These are phyloP conservation scores for Senna siamea DNA, from an alignment of 306 rosid genomes.

Conservation along the genomic window DNA sequence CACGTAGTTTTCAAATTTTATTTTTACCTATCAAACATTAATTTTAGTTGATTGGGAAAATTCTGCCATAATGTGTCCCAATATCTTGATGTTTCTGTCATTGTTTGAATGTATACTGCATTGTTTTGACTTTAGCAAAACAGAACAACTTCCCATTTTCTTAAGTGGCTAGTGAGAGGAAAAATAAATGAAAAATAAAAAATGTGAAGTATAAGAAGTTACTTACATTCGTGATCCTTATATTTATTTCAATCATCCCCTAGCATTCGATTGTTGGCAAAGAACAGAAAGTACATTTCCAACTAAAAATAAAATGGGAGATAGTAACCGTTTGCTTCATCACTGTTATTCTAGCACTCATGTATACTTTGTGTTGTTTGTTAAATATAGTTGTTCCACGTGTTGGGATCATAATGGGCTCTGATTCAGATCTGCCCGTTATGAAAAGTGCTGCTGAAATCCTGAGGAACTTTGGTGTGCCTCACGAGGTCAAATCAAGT, in stretches of 20 bases:
- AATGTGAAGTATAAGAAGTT: not conserved
- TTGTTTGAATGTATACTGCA: constrained; percentile 9
- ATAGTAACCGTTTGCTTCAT: constrained; percentile 4
- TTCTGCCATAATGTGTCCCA: not conserved
- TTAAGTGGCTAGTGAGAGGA: not conserved
- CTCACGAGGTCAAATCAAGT: constrained; percentile 65
- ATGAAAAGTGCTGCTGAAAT: constrained; percentile 90
- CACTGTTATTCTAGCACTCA: constrained; percentile 10
- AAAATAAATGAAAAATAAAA: not conserved
- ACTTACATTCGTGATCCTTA: constrained; percentile 8
- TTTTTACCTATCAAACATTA: constrained; percentile 4
- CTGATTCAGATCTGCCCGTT: constrained; percentile 93
- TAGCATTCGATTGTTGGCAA: not conserved
- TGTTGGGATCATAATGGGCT: constrained; percentile 96
- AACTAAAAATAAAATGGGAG: constrained; percentile 9
- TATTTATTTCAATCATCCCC: constrained; percentile 4
- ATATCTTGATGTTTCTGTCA: not conserved
- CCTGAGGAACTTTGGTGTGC: constrained; percentile 68
- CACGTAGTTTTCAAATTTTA: not conserved
- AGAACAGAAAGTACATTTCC: not conserved
- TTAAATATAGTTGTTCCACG: constrained; percentile 56
- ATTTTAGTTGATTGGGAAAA: not conserved
- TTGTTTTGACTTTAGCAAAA: not conserved
- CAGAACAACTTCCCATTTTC: not conserved
- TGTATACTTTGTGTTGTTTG: constrained; percentile 33